Base-by-base conservation (phyloP, 2,329 filamentous ascomycete species). In the Camptophora hylomeconis region DNA sequence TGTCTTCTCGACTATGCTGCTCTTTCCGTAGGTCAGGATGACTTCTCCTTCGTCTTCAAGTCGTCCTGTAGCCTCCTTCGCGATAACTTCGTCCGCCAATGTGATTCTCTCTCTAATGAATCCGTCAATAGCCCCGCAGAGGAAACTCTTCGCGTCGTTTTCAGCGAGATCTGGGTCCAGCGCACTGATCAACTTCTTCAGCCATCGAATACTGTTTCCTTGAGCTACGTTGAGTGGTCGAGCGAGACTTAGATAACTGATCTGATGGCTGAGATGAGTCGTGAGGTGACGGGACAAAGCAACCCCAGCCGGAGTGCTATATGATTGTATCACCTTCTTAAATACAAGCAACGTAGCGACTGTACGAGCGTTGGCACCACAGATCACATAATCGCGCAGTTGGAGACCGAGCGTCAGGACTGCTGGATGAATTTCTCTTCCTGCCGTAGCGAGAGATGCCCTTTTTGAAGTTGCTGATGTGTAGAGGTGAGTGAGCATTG, bases 161-260 rank as follows among this genome's bases (percentile, higher is more conserved):
- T 98, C 87, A 17, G 81, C 74, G 2, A 78, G 71, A 44, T 86
- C 80, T 21, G 87, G 83, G 46, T 94, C 84, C 34, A 94, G 76
- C 44, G 83, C 83, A 46, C 82, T 80, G 49, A 98, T 87, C 47
- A 83, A 74, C 26, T 93, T 72, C 62, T 98, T 98, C 27, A 98
- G 68, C 67, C 84, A 87, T 31, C 89, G 74, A 50, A 98, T 92
- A 19, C 84, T 84, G 53, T 95, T 98, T 36, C 89, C 89, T 76
- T 95, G 93, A 38, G 82, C 83, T 56, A 93, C 89, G 42, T 82
- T 92, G 58, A 98, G 80, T 18, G 89, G 86, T n/a, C 89, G 76
- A 4, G 42, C 38, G 42, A 83, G 83, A 36, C 82, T 81, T 36
- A 98, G 69, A 50, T 92, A 94, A 41, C 92, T 84, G 48, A 98